Evolutionary conservation across 1,284 basidiomycete species (phyloP).

Genomic region (Porogramme epimiltina): DNA sequence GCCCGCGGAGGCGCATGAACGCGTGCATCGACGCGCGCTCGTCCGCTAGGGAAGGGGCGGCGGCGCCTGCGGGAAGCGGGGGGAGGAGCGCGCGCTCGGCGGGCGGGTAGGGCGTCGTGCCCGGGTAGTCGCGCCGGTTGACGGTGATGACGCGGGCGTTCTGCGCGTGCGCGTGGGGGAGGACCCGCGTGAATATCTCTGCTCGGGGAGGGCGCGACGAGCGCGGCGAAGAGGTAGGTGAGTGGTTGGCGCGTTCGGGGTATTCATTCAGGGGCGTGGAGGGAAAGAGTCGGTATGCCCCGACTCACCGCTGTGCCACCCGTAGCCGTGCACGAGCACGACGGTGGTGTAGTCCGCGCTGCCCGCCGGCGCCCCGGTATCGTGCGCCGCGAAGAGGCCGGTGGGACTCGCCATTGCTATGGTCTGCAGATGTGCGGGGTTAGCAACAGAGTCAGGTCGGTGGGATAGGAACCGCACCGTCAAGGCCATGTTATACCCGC

Average conservation of each 20-base stretch:
- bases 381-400: neutral
- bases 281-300: no score
- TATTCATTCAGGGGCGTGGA: no score
- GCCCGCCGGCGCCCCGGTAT: constrained; percentile 10
- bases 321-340: constrained; percentile 26
- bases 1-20: constrained; percentile 20
- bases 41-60: no score
- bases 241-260: no score
- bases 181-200: neutral
- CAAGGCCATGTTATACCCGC: no score
- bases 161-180: constrained; percentile 1
- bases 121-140: constrained; percentile 11
- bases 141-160: constrained; percentile 7
- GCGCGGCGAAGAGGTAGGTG: no score
- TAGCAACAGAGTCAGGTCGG: no score
- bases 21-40: neutral
- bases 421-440: no score
- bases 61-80: neutral
- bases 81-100: constrained; percentile 20
- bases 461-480: no score
- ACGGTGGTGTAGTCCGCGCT: constrained; percentile 22
- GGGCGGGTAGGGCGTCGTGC: constrained; percentile 7
- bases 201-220: neutral
- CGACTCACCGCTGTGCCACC: constrained; percentile 23
- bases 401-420: neutral